Evolutionary conservation across 2,329 filamentous ascomycete genomes (phyloP).

Genomic region (Neonectria sp.): DNA sequence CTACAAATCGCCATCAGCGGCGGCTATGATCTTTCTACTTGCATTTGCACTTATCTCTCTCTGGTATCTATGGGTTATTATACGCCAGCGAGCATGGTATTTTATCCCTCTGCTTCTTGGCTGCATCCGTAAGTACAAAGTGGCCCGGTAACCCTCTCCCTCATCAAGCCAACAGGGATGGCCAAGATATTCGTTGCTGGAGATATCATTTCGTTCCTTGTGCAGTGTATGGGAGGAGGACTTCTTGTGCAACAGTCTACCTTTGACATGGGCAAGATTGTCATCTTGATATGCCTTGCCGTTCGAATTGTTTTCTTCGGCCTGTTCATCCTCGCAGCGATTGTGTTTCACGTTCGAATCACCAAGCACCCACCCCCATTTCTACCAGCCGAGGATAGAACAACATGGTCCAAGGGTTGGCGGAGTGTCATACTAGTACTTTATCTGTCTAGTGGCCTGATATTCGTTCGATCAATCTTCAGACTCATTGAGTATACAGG

Average conservation of each 20-base stretch:
- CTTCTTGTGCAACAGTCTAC: neutral
- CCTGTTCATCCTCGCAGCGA: constrained; percentile 6
- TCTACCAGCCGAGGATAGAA: neutral
- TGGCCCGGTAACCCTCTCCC: neutral
- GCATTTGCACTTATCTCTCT: neutral
- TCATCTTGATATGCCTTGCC: constrained; percentile 17
- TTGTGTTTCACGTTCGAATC: constrained; percentile 11
- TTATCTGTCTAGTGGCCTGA: constrained; percentile 15
- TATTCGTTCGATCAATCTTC: constrained; percentile 25
- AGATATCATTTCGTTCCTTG: constrained; percentile 15
- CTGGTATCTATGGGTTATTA: neutral
- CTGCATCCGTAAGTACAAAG: neutral
- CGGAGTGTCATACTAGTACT: constrained; percentile 11
- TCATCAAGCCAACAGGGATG: constrained; percentile 8
- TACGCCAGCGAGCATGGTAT: neutral
- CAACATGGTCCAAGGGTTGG: neutral
- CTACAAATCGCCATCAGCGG: neutral
- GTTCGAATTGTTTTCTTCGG: constrained; percentile 17
- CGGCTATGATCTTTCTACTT: neutral
- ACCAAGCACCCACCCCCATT: neutral
- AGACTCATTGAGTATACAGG: constrained; percentile 19
- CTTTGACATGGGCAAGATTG: constrained; percentile 8
- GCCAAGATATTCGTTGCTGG: constrained; percentile 18
- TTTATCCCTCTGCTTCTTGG: neutral
- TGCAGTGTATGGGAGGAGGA: constrained; percentile 8